phyloP scores from a whole-genome alignment of 108 stramenopile genomes.

The Skeletonema costatum region DNA sequence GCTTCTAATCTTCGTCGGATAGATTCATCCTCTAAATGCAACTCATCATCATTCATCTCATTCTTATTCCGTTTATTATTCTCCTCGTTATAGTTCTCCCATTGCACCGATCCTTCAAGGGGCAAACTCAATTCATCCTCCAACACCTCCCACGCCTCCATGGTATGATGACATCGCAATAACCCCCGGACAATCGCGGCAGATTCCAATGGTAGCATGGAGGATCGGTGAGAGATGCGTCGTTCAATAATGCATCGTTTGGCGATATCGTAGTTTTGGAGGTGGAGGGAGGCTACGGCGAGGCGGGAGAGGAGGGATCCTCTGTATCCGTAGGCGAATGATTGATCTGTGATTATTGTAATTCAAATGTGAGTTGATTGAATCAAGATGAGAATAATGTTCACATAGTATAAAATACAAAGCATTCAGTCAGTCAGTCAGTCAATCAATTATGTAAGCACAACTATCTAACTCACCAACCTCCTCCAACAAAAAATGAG shows the following conservation, averaged over 20 bases:
- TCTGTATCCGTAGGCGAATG: slow-evolving; percentile 72
- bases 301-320: slow-evolving; percentile 80
- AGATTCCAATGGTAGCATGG: slow-evolving; percentile 78
- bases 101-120: slow-evolving; percentile 46
- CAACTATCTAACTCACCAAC: slow-evolving; percentile 47
- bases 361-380: not conserved
- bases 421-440: not conserved
- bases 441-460: not conserved
- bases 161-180: slow-evolving; percentile 61
- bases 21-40: slow-evolving; percentile 22
- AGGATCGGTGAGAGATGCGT: slow-evolving; percentile 49
- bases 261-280: slow-evolving; percentile 70
- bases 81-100: not conserved
- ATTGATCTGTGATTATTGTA: slow-evolving; percentile 9
- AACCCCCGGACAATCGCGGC: slow-evolving; percentile 80
- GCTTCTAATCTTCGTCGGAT: slow-evolving; percentile 29
- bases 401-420: too few relatives aligned
- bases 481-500: slow-evolving; percentile 72
- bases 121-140: slow-evolving; percentile 80
- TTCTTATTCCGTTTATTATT: not conserved
- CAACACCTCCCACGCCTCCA: slow-evolving; percentile 73
- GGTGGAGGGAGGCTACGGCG: slow-evolving; percentile 80
- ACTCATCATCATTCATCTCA: slow-evolving; percentile 18
- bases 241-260: slow-evolving; percentile 66
- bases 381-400: not conserved